Conservation (phyloP, 345 rosid species). For the Capsella bursapastoris region DNA sequence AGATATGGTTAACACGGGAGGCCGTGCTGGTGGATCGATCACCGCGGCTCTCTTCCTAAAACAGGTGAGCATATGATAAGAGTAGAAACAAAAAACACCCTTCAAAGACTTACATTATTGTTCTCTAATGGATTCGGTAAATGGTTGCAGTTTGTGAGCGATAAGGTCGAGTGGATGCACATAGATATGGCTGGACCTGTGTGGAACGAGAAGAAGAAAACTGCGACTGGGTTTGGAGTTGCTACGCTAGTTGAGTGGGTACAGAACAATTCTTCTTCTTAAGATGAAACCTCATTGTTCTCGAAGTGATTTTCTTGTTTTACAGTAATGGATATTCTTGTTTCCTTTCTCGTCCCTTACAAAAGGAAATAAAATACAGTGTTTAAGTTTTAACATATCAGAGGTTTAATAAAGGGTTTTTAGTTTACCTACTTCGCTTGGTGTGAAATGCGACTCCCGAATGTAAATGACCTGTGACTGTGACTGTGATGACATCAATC, state of each 20-base stretch:
- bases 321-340: not conserved
- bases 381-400: not conserved
- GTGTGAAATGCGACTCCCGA: not conserved
- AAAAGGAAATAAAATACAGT: not conserved
- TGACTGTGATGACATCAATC: not conserved
- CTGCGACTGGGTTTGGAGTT: slow-evolving; percentile 89
- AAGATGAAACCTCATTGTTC: slow-evolving; percentile 9
- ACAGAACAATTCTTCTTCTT: slow-evolving; percentile 62
- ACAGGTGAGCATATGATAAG: slow-evolving; percentile 56
- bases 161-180: slow-evolving; percentile 97
- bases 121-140: slow-evolving; percentile 34
- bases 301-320: not conserved
- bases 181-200: slow-evolving; percentile 97
- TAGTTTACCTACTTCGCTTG: no score
- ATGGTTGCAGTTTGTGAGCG: slow-evolving; percentile 75
- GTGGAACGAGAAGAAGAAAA: slow-evolving; percentile 80
- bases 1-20: slow-evolving; percentile 94
- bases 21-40: slow-evolving; percentile 83
- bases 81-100: slow-evolving; percentile 19
- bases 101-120: not conserved
- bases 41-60: slow-evolving; percentile 94
- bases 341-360: not conserved
- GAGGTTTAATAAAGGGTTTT: not conserved
- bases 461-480: not conserved
- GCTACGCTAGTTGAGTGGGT: slow-evolving; percentile 95